These are phyloP conservation scores for Ammopiptanthus mongolicus DNA, from an alignment of 306 rosid species.

Conservation along the genomic window DNA sequence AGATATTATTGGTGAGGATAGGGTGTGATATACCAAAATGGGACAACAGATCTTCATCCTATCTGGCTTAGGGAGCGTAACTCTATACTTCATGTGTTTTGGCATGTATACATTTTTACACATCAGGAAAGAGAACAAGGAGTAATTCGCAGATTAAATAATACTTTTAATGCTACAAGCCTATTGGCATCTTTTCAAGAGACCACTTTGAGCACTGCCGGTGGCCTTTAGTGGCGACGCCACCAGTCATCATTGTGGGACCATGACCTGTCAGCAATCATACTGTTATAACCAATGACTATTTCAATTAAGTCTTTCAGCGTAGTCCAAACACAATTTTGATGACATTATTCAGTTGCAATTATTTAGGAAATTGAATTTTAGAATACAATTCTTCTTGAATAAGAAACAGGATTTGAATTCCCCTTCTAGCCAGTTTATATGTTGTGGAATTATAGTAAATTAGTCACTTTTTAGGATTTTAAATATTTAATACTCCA, in stretches of 20 bases:
- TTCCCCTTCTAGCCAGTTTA: background rate
- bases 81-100: too few species aligned
- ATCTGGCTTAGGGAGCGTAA: too few species aligned
- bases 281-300: too few species aligned
- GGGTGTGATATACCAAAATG: too few species aligned
- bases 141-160: too few species aligned
- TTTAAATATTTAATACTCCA: background rate
- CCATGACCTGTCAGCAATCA: background rate
- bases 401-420: background rate
- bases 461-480: background rate
- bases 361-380: background rate
- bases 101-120: background rate
- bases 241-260: background rate
- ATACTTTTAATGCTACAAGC: too few species aligned
- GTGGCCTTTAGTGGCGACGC: too few species aligned
- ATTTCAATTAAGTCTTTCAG: too few species aligned
- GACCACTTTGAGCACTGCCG: background rate
- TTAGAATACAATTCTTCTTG: background rate
- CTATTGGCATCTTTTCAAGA: background rate
- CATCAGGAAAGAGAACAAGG: background rate
- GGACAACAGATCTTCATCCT: too few species aligned
- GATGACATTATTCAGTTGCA: too few species aligned
- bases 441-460: background rate
- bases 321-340: too few species aligned
- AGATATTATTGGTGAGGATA: too few species aligned